These are phyloP conservation scores for Corniculantispora saksenae DNA, from an alignment of 2,329 filamentous ascomycete genomes.

Conservation along the genomic window DNA sequence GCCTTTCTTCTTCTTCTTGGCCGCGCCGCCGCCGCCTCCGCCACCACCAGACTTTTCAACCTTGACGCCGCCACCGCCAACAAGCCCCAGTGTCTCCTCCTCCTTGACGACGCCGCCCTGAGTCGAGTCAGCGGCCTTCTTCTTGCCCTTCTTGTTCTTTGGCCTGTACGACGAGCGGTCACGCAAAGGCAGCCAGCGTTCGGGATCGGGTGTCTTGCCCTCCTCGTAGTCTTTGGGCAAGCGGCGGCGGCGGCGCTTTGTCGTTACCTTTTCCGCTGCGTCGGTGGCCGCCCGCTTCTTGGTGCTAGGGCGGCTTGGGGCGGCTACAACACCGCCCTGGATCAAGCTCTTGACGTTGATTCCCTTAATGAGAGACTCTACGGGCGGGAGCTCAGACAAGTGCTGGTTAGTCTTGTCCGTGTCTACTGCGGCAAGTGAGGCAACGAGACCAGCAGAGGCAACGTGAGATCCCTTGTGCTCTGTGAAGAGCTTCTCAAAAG, in stretches of 20 bases:
- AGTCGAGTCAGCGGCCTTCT: slow-evolving; percentile 74
- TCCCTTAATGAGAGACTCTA: slow-evolving; percentile 61
- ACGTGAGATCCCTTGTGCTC: slow-evolving; percentile 67
- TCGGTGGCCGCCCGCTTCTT: slow-evolving; percentile 52
- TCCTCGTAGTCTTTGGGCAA: slow-evolving; percentile 75
- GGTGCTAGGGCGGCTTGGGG: slow-evolving; percentile 38
- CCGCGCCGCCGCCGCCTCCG: slow-evolving; percentile 37
- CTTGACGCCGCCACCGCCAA: slow-evolving; percentile 64
- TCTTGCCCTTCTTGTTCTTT: slow-evolving; percentile 89
- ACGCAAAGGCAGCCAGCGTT: slow-evolving; percentile 88
- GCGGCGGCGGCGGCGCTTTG: slow-evolving; percentile 61
- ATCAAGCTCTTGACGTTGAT: slow-evolving; percentile 65
- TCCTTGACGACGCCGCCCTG: slow-evolving; percentile 83
- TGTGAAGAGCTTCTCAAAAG: slow-evolving; percentile 72
- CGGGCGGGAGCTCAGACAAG: slow-evolving; percentile 58
- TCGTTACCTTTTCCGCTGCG: slow-evolving; percentile 44
- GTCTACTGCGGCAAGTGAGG: slow-evolving; percentile 69
- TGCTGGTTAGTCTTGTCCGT: slow-evolving; percentile 57
- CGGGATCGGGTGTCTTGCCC: slow-evolving; percentile 79
- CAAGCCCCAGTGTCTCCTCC: slow-evolving; percentile 65
- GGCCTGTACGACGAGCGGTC: slow-evolving; percentile 87
- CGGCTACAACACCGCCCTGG: slow-evolving; percentile 59
- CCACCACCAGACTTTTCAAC: slow-evolving; percentile 58
- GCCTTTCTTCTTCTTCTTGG: slow-evolving; percentile 54
- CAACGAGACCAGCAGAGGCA: slow-evolving; percentile 81